Conservation (phyloP, 352 stramenopile genomes). For the Phytophthora kernoviae region DNA sequence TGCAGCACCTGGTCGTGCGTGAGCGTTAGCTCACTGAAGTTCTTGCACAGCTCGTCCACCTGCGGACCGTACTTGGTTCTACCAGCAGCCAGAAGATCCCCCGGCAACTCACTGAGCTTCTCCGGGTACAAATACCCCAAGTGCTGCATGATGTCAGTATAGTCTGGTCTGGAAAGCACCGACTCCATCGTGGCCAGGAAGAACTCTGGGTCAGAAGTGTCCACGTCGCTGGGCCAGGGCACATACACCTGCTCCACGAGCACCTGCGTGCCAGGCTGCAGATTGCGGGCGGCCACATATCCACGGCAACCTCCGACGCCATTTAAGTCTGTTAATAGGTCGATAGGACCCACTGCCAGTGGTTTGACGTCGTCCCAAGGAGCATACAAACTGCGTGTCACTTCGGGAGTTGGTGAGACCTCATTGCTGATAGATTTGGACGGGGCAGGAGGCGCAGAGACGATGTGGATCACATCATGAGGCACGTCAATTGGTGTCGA, state of each 20-base stretch:
- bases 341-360: conserved; percentile 82
- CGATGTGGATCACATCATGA: conserved; percentile 31
- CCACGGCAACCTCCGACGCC: conserved; percentile 83
- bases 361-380: conserved; percentile 83
- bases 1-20: conserved; percentile 82
- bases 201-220: conserved; percentile 77
- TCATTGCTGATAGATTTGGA: conserved; percentile 9
- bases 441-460: conserved; percentile 3
- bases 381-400: conserved; percentile 49
- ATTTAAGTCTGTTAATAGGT: conserved; percentile 58
- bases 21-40: conserved; percentile 55
- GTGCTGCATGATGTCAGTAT: conserved; percentile 70
- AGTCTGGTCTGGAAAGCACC: conserved; percentile 77
- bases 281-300: conserved; percentile 81
- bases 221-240: conserved; percentile 88
- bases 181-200: conserved; percentile 90
- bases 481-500: conserved; percentile 11
- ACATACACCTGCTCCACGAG: conserved; percentile 91
- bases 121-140: conserved; percentile 89
- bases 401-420: conserved; percentile 2
- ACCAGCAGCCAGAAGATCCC: conserved; percentile 54
- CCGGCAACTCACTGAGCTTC: conserved; percentile 71
- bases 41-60: conserved; percentile 54
- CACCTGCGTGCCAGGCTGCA: conserved; percentile 89
- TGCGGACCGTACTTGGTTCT: conserved; percentile 61